Base-by-base conservation (phyloP, 148 eudicot genomes). In the Vaccinium macrocarpon region DNA sequence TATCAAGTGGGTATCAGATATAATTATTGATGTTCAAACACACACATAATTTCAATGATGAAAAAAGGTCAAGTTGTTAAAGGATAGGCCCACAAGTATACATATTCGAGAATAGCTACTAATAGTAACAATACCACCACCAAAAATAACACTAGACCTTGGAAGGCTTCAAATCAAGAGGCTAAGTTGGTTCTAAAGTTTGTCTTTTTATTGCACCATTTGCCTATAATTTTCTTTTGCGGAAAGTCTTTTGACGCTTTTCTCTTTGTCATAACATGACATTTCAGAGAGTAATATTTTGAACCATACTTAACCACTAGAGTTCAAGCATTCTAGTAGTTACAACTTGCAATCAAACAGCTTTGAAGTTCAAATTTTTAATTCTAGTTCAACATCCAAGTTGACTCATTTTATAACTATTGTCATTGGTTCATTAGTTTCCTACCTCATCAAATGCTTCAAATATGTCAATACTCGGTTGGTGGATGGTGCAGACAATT, bases 361-460 rank as follows among this genome's bases (percentile, higher is more conserved):
- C 71, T 0, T 38, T 42, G 6, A 80, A 25, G 18, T 59, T 38
- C 51, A 12, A 49, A 21, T 49, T 16, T 23, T 64, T 68, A 81
- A 62, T 23, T 81, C 76, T 2, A 14, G 27, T 46, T 62, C 73
- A 62, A 5, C 15, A 46, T n/a, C 15, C 12, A 62, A 73, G 38
- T 46, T 0, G n/a, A 13, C 55, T 59, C 49, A 14, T 68, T 13
- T 25, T 81, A 4, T 1, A 46, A 62, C 16, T 64, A 48, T 12
- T 66, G 13, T 68, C 50, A 49, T 16, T 15, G 32, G 32, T 18
- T 56, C 21, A 14, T 52, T 32, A 19, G 5, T 50, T 32, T 81
- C 25, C 51, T 86, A 95, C 98, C 94, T 94, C 98, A 75, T 95
- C 98, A 89, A 95, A 95, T 51, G 98, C 93, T 88, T 95, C 98